These are phyloP conservation scores for Ogataea paradorogensis DNA, from an alignment of 805 yeast species.

Conservation along the genomic window DNA sequence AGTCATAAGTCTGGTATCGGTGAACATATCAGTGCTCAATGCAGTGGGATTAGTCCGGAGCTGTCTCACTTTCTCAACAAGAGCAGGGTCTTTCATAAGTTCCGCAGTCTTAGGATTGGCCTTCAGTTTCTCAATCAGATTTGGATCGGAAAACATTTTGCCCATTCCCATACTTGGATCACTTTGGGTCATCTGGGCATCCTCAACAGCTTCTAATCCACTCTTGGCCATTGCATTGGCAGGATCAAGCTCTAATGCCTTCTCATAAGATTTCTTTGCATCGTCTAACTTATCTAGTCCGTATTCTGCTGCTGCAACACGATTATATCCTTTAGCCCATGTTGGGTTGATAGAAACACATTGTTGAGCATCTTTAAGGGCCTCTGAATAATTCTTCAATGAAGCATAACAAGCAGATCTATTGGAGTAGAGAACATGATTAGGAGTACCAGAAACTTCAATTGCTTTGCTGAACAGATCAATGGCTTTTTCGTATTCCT, in stretches of 20 bases:
- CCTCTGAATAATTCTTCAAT: slow-evolving; percentile 65
- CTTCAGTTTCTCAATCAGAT: slow-evolving; percentile 68
- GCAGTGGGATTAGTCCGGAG: slow-evolving; percentile 73
- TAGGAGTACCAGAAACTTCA: slow-evolving; percentile 74
- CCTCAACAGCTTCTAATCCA: slow-evolving; percentile 70
- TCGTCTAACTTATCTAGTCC: slow-evolving; percentile 82
- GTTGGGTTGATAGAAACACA: slow-evolving; percentile 76
- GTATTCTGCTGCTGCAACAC: slow-evolving; percentile 88
- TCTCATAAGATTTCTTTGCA: slow-evolving; percentile 67
- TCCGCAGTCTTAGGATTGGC: slow-evolving; percentile 85
- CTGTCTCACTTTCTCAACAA: slow-evolving; percentile 64
- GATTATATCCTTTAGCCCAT: slow-evolving; percentile 95
- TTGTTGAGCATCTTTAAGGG: slow-evolving; percentile 80
- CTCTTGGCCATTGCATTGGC: slow-evolving; percentile 80
- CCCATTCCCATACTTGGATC: slow-evolving; percentile 74
- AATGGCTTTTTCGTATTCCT: slow-evolving; percentile 77
- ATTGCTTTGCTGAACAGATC: slow-evolving; percentile 84
- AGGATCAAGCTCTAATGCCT: slow-evolving; percentile 80
- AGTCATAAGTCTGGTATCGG: slow-evolving; percentile 86
- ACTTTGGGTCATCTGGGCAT: slow-evolving; percentile 38
- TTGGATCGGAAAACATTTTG: slow-evolving; percentile 76
- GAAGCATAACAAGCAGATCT: slow-evolving; percentile 92
- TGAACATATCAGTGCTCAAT: slow-evolving; percentile 62
- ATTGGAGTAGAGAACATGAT: slow-evolving; percentile 90
- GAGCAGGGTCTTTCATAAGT: slow-evolving; percentile 79